Evolutionary conservation across 176 grass and related monocot genomes (phyloP).

Genomic region (Carex kokanica): DNA sequence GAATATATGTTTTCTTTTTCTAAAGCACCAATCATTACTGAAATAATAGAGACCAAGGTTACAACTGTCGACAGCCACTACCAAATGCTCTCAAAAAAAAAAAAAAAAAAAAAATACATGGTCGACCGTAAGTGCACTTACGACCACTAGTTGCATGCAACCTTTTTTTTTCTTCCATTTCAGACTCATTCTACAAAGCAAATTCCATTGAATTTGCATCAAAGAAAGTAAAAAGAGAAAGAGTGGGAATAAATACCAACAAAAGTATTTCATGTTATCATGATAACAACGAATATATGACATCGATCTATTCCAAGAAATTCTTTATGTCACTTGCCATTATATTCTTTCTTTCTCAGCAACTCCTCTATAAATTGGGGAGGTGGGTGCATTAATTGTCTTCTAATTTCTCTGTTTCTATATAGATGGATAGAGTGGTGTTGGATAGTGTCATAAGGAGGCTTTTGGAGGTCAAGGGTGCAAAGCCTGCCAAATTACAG

Average conservation of each 20-base stretch:
- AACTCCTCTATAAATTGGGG: neutral
- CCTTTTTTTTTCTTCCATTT: neutral
- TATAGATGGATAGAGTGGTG: constrained; percentile 29
- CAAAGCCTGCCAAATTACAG: neutral
- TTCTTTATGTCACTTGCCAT: constrained; percentile 11
- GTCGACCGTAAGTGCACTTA: neutral
- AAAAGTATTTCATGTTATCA: neutral
- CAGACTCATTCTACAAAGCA: constrained; percentile 17
- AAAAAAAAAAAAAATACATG: no score
- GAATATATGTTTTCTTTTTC: no score
- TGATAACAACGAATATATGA: constrained; percentile 11
- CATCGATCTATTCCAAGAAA: neutral
- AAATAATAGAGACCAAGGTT: neutral
- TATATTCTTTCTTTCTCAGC: constrained; percentile 7
- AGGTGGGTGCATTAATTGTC: neutral
- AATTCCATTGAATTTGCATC: constrained; percentile 14
- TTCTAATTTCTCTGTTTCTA: neutral
- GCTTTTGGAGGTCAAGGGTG: constrained; percentile 33
- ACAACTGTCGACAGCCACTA: neutral
- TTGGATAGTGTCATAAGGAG: constrained; percentile 49
- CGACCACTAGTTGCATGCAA: neutral
- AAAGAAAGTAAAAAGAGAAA: constrained; percentile 13
- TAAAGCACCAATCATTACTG: neutral
- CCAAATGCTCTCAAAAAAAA: no score
- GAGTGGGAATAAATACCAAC: constrained; percentile 18